A percentile compares a stretch with the other conserved stretches of the same genome.
Evolutionary conservation across 129 eudicot species (phyloP).

Genomic region (Calendula officinalis): DNA sequence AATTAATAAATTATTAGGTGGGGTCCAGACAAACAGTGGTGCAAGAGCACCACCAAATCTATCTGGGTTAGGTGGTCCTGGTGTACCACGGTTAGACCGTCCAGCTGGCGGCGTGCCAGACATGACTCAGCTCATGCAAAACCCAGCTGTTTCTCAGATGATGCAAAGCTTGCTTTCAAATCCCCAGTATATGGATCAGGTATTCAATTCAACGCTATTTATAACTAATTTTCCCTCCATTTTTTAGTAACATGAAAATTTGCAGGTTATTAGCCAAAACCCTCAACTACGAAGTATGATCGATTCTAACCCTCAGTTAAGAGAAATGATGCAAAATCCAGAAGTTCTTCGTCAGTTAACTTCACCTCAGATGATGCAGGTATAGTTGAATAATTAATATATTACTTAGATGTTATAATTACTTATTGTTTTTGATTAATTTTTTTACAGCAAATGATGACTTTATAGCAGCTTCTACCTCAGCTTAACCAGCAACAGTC

Average conservation of each 20-base stretch:
- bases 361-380: slow-evolving; percentile 1
- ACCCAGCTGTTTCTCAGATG: not conserved
- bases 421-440: not conserved
- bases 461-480: slow-evolving; percentile 59
- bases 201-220: too few relatives aligned
- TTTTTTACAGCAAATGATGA: slow-evolving; percentile 62
- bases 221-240: too few relatives aligned
- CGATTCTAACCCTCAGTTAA: not conserved
- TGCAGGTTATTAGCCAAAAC: not conserved
- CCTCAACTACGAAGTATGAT: not conserved
- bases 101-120: not conserved
- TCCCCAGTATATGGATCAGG: not conserved
- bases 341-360: not conserved
- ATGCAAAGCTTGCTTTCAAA: not conserved
- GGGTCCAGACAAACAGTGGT: too few relatives aligned
- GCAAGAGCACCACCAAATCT: too few relatives aligned
- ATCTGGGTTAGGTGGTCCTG: not conserved
- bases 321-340: not conserved
- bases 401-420: not conserved
- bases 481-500: slow-evolving; percentile 62
- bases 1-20: too few relatives aligned
- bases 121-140: not conserved
- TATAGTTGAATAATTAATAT: too few relatives aligned
- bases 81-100: not conserved
- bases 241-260: too few relatives aligned